Evolutionary conservation across 2,329 filamentous ascomycete species (phyloP).

Genomic region (Botrytis squamosa): DNA sequence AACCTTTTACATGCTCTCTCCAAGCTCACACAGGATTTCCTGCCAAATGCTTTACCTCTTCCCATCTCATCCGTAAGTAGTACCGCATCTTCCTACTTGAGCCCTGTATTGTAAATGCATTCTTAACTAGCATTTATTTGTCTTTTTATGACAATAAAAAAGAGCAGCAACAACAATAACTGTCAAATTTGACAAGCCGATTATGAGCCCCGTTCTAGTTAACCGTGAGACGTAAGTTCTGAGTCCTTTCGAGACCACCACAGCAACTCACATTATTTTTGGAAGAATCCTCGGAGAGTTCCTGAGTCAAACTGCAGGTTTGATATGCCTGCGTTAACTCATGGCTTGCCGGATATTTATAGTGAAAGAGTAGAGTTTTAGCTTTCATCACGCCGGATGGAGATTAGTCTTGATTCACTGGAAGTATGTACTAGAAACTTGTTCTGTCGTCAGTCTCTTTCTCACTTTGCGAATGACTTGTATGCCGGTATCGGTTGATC

Average conservation of each 20-base stretch:
- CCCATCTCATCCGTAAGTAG: background rate
- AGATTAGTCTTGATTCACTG: no score
- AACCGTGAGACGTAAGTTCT: background rate
- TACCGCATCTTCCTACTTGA: fast-evolving
- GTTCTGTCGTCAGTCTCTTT: fast-evolving
- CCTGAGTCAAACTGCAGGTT: fast-evolving
- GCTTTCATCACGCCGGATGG: fast-evolving
- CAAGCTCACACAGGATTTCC: background rate
- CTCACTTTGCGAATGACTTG: no score
- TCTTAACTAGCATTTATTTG: no score
- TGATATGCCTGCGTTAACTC: background rate
- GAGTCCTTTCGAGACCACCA: background rate
- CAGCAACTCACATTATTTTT: no score
- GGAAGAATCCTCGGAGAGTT: background rate
- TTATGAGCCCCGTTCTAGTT: background rate
- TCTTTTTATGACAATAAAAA: no score
- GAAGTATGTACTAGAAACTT: background rate
- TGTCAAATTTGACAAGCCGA: background rate
- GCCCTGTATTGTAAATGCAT: fast-evolving
- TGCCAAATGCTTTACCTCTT: background rate
- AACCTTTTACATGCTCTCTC: background rate
- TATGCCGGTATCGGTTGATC: background rate
- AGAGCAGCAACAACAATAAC: no score
- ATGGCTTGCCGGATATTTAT: background rate
- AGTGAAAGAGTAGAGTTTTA: fast-evolving